These are phyloP conservation scores for Scalesia atractyloides DNA, from an alignment of 129 eudicot genomes.

Conservation along the genomic window DNA sequence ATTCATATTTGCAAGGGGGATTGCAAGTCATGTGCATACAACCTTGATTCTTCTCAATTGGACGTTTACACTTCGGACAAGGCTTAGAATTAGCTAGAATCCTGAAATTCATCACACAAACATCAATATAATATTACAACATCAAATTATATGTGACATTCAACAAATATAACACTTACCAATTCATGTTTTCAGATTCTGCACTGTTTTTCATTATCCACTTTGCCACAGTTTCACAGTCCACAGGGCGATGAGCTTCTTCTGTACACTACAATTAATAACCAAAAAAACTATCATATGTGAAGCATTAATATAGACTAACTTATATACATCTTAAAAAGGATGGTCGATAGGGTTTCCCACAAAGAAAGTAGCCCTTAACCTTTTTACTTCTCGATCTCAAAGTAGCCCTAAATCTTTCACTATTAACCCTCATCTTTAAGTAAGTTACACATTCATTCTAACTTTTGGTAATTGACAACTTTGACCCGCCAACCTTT, in stretches of 20 bases:
- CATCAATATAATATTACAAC: conserved; percentile 4
- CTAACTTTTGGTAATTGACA: too few species aligned
- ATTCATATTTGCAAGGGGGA: conserved; percentile 89
- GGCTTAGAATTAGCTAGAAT: conserved; percentile 97
- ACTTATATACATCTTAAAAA: neutral
- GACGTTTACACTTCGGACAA: conserved; percentile 99
- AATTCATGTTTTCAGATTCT: conserved; percentile 98
- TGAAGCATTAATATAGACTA: neutral
- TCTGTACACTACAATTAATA: conserved; percentile 70
- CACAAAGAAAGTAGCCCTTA: too few species aligned
- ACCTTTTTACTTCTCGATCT: too few species aligned
- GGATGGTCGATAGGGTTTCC: too few species aligned
- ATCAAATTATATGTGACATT: neutral
- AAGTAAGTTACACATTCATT: too few species aligned
- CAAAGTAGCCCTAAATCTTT: too few species aligned
- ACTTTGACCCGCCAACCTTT: too few species aligned
- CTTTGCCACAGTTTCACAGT: conserved; percentile 87
- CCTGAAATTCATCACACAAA: conserved; percentile 46
- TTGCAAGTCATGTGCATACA: conserved; percentile 98
- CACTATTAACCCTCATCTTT: too few species aligned
- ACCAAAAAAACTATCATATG: conserved; percentile 13
- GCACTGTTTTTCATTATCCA: conserved; percentile 97
- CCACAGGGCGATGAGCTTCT: conserved; percentile 99
- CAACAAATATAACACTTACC: conserved; percentile 43
- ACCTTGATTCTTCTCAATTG: conserved; percentile 98